These are phyloP conservation scores for Suillus cothurnatus DNA, from an alignment of 768 basidiomycete species.

Conservation along the genomic window DNA sequence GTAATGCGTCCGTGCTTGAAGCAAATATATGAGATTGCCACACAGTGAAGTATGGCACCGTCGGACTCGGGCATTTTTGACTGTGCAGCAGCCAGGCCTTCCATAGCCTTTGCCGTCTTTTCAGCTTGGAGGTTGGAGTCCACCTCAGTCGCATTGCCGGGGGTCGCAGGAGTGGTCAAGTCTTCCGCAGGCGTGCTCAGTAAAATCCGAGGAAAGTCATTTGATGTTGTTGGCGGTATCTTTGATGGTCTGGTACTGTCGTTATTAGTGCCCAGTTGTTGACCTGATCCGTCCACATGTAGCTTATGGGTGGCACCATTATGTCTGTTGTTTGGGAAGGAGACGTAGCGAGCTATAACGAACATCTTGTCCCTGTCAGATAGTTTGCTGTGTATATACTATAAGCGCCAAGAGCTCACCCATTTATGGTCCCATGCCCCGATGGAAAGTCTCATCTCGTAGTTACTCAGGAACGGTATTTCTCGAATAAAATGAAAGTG, in stretches of 20 bases:
- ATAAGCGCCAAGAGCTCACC: slow-evolving; percentile 43
- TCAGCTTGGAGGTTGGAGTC: slow-evolving; percentile 19
- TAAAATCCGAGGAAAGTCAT: slow-evolving; percentile 25
- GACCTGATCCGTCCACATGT: background rate
- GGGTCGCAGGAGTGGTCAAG: slow-evolving; percentile 26
- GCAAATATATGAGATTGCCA: slow-evolving; percentile 63
- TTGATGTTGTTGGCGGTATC: slow-evolving; percentile 18
- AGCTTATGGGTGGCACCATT: background rate
- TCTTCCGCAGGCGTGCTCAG: slow-evolving; percentile 42
- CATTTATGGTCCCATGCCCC: slow-evolving; percentile 80
- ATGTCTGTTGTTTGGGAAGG: slow-evolving; percentile 39
- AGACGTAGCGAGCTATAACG: slow-evolving; percentile 63
- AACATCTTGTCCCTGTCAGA: slow-evolving; percentile 48
- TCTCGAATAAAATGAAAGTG: slow-evolving; percentile 72
- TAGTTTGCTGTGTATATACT: background rate
- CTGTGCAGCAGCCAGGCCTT: slow-evolving; percentile 14
- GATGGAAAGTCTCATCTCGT: slow-evolving; percentile 60
- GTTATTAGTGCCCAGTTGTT: slow-evolving; percentile 3
- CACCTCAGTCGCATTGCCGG: slow-evolving; percentile 5
- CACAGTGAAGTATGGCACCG: slow-evolving; percentile 60
- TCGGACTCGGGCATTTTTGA: slow-evolving; percentile 37
- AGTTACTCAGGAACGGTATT: slow-evolving; percentile 61
- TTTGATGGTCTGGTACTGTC: slow-evolving; percentile 16
- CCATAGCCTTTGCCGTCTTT: slow-evolving; percentile 10
- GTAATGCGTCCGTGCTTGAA: slow-evolving; percentile 76